Evolutionary conservation across 768 basidiomycete genomes (phyloP).

Genomic region (Amanita inopinata): DNA sequence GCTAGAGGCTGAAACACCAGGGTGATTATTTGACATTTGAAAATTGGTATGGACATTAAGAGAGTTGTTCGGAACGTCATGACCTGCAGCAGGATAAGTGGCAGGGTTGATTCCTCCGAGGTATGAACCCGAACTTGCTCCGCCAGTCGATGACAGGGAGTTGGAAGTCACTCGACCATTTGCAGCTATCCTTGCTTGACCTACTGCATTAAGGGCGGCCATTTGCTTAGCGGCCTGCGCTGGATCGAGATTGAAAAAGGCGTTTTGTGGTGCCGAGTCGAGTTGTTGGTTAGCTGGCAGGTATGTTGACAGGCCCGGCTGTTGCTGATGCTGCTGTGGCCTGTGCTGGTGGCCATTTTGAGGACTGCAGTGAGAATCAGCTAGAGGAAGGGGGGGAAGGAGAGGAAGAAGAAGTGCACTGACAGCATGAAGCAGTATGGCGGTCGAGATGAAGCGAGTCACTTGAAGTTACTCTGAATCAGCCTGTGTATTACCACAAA

Average conservation of each 20-base stretch:
- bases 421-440: constrained; percentile 3
- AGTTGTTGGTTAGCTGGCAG: constrained; percentile 16
- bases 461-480: no score
- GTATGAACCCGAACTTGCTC: constrained; percentile 61
- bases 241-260: constrained; percentile 50
- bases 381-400: constrained; percentile 3
- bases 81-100: constrained; percentile 30
- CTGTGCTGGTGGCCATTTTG: constrained; percentile 32
- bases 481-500: no score
- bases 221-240: constrained; percentile 70
- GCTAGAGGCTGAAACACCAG: constrained; percentile 25
- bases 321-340: constrained; percentile 20
- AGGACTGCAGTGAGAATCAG: constrained; percentile 16
- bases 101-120: constrained; percentile 50
- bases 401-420: neutral
- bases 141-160: constrained; percentile 29
- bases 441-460: no score
- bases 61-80: constrained; percentile 32
- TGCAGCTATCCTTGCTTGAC: constrained; percentile 48
- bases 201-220: constrained; percentile 62
- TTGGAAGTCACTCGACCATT: constrained; percentile 31
- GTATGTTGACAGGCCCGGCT: constrained; percentile 22
- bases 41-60: constrained; percentile 30
- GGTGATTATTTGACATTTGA: constrained; percentile 36
- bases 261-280: constrained; percentile 4